phyloP scores from a whole-genome alignment of 768 basidiomycete genomes.

The Sistotremastrum niveocremeum region DNA sequence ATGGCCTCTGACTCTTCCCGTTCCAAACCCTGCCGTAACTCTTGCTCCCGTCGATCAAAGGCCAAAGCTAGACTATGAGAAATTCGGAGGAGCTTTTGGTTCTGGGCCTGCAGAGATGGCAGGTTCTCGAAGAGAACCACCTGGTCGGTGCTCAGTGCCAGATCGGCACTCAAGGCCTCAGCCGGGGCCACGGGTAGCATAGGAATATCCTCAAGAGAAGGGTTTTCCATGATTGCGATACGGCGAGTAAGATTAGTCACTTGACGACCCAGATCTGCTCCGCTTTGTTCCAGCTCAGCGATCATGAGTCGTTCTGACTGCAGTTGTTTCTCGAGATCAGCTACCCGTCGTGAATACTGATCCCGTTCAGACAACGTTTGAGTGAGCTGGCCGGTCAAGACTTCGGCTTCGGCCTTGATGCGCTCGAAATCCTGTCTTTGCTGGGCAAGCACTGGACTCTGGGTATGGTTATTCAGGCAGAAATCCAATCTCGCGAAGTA shows the following conservation, averaged over 20 bases:
- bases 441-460: conserved; percentile 86
- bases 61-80: conserved; percentile 70
- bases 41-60: conserved; percentile 76
- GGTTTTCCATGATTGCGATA: conserved; percentile 70
- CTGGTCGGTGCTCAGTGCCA: conserved; percentile 70
- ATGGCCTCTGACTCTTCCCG: conserved; percentile 69
- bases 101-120: conserved; percentile 75
- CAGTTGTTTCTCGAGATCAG: conserved; percentile 44
- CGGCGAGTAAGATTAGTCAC: conserved; percentile 69
- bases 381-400: conserved; percentile 70
- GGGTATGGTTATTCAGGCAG: conserved; percentile 1
- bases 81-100: conserved; percentile 76
- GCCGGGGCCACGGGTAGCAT: conserved; percentile 24
- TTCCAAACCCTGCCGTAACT: conserved; percentile 56
- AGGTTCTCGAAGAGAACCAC: conserved; percentile 80
- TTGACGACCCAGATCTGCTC: conserved; percentile 68
- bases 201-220: conserved; percentile 56
- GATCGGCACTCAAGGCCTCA: neutral
- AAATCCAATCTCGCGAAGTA: neutral
- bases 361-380: conserved; percentile 69
- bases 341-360: conserved; percentile 35
- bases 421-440: conserved; percentile 85
- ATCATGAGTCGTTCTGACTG: conserved; percentile 50
- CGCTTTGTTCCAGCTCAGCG: too few species aligned
- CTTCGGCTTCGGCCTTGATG: conserved; percentile 61